Conservation (phyloP, 2,329 filamentous ascomycete species). For the Aspergillus floridensis region DNA sequence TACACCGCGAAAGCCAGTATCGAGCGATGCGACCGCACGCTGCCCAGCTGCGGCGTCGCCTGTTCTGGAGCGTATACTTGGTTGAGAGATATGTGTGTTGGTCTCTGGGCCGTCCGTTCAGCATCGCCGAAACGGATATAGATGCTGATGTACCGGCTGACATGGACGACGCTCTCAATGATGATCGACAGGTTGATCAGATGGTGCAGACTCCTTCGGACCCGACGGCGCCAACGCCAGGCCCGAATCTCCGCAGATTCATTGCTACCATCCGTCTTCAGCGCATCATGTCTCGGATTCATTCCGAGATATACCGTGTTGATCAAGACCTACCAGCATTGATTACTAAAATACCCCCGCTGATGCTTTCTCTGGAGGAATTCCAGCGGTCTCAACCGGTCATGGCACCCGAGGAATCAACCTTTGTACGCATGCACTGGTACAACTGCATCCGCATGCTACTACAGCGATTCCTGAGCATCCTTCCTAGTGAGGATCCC, state of each 20-base stretch:
- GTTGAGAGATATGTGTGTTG: slow-evolving; percentile 29
- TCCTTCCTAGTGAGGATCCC: slow-evolving; percentile 12
- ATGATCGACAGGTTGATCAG: not conserved
- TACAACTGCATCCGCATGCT: slow-evolving; percentile 18
- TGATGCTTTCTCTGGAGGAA: slow-evolving; percentile 13
- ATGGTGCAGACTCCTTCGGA: not conserved
- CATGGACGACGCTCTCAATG: slow-evolving; percentile 12
- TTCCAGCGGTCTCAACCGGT: slow-evolving; percentile 13
- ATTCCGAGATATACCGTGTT: slow-evolving; percentile 18
- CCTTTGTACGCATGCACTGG: slow-evolving; percentile 26
- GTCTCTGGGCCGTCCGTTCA: slow-evolving; percentile 31
- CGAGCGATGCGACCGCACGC: slow-evolving; percentile 13
- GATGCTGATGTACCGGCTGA: slow-evolving; percentile 23
- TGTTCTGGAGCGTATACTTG: slow-evolving; percentile 35
- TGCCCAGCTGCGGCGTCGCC: slow-evolving; percentile 20
- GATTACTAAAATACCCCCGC: slow-evolving; percentile 10
- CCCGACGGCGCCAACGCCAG: not conserved
- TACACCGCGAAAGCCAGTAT: slow-evolving; percentile 22
- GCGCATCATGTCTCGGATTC: slow-evolving; percentile 19
- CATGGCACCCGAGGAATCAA: slow-evolving; percentile 13
- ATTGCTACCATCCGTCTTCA: slow-evolving; percentile 16
- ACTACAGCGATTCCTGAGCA: slow-evolving; percentile 19
- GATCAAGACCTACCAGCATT: slow-evolving; percentile 8
- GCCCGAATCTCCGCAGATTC: slow-evolving; percentile 10
- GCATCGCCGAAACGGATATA: slow-evolving; percentile 34